Conservation (phyloP, 2,329 filamentous ascomycete genomes). For the Colletotrichum neosansevieriae region DNA sequence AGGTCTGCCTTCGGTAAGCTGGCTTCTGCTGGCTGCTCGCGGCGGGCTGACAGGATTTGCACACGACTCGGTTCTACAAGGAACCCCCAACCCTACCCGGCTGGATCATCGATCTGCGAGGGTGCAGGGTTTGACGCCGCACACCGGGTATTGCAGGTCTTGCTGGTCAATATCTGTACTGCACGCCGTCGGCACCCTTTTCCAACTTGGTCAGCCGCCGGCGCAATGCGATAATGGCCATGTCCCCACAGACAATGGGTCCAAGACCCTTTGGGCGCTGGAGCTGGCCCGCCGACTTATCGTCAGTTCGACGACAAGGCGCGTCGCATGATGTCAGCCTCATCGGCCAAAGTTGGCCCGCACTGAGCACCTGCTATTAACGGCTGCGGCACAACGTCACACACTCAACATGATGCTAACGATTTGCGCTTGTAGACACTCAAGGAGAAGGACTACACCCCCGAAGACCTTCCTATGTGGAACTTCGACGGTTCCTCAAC, state of each 20-base stretch:
- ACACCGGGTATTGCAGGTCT: conserved; percentile 30
- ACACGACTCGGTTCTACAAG: conserved; percentile 35
- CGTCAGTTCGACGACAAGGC: conserved; percentile 34
- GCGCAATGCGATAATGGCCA: conserved; percentile 1
- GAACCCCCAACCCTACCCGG: conserved; percentile 25
- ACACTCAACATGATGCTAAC: conserved; percentile 37
- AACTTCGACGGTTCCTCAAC: conserved; percentile 85
- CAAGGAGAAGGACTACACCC: conserved; percentile 61
- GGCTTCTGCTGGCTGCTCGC: conserved; percentile 5
- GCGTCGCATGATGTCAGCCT: conserved; percentile 34
- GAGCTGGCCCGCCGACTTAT: conserved; percentile 26
- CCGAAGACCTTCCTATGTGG: conserved; percentile 66
- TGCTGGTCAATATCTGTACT: conserved; percentile 5
- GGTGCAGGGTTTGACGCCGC: conserved; percentile 34
- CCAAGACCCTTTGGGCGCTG: conserved; percentile 4
- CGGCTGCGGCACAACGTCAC: conserved; percentile 9
- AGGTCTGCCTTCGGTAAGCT: conserved; percentile 2
- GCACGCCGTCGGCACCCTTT: conserved; percentile 11
- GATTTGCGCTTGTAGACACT: conserved; percentile 58
- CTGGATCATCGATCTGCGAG: conserved; percentile 19
- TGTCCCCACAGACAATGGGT: conserved; percentile 13
- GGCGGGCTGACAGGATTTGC: conserved; percentile 25
- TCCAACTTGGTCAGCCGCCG: conserved; percentile 23
- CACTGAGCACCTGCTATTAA: conserved; percentile 4
- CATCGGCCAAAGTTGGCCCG: conserved; percentile 17